Evolutionary conservation across 305 asterid species (phyloP).

Genomic region (Stenogyne calaminthoides): DNA sequence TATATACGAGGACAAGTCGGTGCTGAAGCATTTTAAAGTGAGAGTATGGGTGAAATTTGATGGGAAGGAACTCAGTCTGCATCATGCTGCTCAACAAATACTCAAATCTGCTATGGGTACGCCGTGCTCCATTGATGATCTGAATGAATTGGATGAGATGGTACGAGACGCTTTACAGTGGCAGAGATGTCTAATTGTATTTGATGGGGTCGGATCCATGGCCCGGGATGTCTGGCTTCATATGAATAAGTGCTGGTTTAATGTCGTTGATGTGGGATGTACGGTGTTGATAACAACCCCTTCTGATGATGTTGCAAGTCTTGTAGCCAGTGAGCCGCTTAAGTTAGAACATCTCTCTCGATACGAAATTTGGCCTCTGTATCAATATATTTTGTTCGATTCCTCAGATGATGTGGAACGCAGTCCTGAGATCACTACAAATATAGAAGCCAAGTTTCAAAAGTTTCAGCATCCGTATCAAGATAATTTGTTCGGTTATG

Average conservation of each 20-base stretch:
- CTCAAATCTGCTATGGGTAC: slow-evolving; percentile 10
- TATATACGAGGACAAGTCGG: background rate
- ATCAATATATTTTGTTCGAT: background rate
- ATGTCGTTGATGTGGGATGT: slow-evolving; percentile 20
- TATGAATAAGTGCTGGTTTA: slow-evolving; percentile 3
- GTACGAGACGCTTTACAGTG: slow-evolving; percentile 10
- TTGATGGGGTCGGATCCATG: slow-evolving; percentile 25
- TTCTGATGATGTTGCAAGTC: background rate
- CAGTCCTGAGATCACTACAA: background rate
- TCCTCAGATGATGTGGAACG: too few relatives aligned
- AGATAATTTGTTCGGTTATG: background rate
- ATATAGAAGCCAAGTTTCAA: background rate
- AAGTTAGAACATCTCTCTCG: background rate
- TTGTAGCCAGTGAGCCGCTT: background rate
- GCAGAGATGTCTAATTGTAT: slow-evolving; percentile 21
- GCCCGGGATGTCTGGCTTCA: slow-evolving; percentile 3
- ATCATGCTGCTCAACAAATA: slow-evolving; percentile 10
- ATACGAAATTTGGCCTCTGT: background rate
- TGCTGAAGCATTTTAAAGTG: background rate
- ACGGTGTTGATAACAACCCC: background rate
- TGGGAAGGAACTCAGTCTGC: background rate
- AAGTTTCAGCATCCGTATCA: background rate
- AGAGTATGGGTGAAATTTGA: slow-evolving; percentile 16
- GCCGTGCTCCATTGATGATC: background rate
- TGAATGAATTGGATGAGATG: slow-evolving; percentile 8